Base-by-base conservation (phyloP, 129 eudicot species). In the carrot (Daucus carota) region DNA sequence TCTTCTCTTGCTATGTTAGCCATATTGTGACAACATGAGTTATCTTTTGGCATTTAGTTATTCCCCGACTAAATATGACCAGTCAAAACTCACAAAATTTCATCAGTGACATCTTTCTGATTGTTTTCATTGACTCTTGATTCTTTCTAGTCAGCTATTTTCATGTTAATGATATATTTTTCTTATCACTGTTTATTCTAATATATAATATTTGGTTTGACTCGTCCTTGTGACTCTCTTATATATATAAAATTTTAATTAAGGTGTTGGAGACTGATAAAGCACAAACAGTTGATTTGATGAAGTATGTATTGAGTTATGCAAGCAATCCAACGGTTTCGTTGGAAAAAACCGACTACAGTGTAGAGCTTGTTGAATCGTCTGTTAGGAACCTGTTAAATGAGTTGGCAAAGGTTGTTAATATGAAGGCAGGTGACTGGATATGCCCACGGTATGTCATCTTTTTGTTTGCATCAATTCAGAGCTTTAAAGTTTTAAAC, bases 351-450 rank as follows among this genome's bases (percentile, higher is more conserved):
- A 82, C 70, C 36, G 83, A 77, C 12, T 73, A 76, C 62, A 73
- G 77, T 73, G 79, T 73, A 67, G 97, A 90, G 62, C 76, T 81
- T 28, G 63, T 88, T 17, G 92, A 94, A 81, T 84, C 90, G 76
- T 89, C 92, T 73, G 85, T 88, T 66, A 82, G 99, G 26, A 87
- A 82, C 77, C 86, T 94, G 83, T 79, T 94, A 60, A 78, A 70
- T 33, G 88, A 91, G 81, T 79, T 94, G 86, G 79, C 76, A 69
- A 79, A 72, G 40, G 43, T 85, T 31, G 81, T 76, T 48, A 57
- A 81, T 78, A 87, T 89, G 90, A 94, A 94, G 81, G 88, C 87
- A 84, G 96, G 97, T 77, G 97, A 94, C 74, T 94, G 99, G 99
- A 79, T 83, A 76, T 89, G 99, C 87, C 83, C 82, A 73, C 86